These are phyloP conservation scores for Pseudogymnoascus sp. DNA, from an alignment of 2,329 filamentous ascomycete genomes.

Conservation along the genomic window DNA sequence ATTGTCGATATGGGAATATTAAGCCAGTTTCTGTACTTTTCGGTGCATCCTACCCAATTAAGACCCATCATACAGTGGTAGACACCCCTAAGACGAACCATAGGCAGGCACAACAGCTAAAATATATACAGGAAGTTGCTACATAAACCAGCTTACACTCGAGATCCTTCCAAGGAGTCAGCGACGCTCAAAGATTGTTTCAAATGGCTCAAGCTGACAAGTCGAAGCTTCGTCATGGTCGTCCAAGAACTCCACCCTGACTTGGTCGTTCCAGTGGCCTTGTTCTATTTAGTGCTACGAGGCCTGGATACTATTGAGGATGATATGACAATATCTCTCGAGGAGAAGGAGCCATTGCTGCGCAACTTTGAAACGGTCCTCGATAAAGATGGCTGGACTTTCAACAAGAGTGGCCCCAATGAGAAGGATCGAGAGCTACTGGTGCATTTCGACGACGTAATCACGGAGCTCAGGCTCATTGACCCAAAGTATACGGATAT, in stretches of 20 bases:
- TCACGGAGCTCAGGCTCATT: constrained; percentile 79
- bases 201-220: constrained; percentile 76
- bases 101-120: neutral
- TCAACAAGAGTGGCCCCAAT: constrained; percentile 73
- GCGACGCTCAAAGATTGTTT: constrained; percentile 75
- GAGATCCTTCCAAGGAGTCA: constrained; percentile 69
- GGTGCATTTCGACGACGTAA: constrained; percentile 83
- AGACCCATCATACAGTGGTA: constrained; percentile 86
- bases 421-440: constrained; percentile 93
- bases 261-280: constrained; percentile 75
- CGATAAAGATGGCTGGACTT: constrained; percentile 84
- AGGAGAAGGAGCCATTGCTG: constrained; percentile 78
- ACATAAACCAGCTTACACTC: constrained; percentile 88
- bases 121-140: constrained; percentile 69
- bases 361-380: constrained; percentile 74
- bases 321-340: constrained; percentile 83
- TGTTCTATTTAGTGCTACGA: constrained; percentile 90
- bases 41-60: constrained; percentile 69
- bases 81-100: neutral
- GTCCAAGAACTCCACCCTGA: constrained; percentile 95
- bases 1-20: constrained; percentile 45
- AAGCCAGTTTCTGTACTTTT: constrained; percentile 58
- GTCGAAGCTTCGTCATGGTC: constrained; percentile 85
- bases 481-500: constrained; percentile 78
- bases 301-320: constrained; percentile 98